phyloP scores from a whole-genome alignment of 768 basidiomycete genomes.

The Termitomyces sp. region DNA sequence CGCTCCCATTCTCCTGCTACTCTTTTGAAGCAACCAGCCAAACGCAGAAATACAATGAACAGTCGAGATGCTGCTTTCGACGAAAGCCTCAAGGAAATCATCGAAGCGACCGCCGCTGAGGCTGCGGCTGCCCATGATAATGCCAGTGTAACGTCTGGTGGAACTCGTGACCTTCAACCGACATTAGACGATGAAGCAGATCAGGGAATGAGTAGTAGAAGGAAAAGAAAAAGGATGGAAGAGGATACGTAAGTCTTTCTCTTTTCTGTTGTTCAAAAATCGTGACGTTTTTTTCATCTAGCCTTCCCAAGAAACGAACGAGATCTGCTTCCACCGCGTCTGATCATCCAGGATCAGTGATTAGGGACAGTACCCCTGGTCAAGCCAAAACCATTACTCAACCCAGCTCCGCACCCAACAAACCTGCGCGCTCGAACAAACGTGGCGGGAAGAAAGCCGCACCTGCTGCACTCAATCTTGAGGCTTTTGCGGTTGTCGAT shows the following conservation, averaged over 20 bases:
- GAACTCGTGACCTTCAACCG: slow-evolving; percentile 28
- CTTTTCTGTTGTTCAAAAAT: not conserved
- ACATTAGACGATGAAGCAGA: slow-evolving; percentile 49
- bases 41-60: slow-evolving; percentile 96
- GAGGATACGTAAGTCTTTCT: slow-evolving; percentile 55
- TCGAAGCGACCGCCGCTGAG: slow-evolving; percentile 70
- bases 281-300: slow-evolving; percentile 16
- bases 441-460: slow-evolving; percentile 40
- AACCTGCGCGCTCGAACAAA: slow-evolving; percentile 33
- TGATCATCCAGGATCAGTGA: slow-evolving; percentile 41
- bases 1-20: slow-evolving; percentile 70
- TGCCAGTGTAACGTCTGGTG: slow-evolving; percentile 25
- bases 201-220: slow-evolving; percentile 32
- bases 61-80: slow-evolving; percentile 93
- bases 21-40: slow-evolving; percentile 59
- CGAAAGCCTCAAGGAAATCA: slow-evolving; percentile 75
- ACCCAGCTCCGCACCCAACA: slow-evolving; percentile 26
- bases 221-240: slow-evolving; percentile 74
- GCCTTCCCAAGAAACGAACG: slow-evolving; percentile 62
- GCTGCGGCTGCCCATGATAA: slow-evolving; percentile 50
- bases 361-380: slow-evolving; percentile 38
- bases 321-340: slow-evolving; percentile 72
- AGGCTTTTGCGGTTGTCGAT: slow-evolving; percentile 35
- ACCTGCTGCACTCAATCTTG: slow-evolving; percentile 20
- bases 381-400: slow-evolving; percentile 23